Evolutionary conservation across 305 asterid species (phyloP), one percentile per base, ranked within the genome.

Genomic region (Fraxinus baroniana): DNA sequence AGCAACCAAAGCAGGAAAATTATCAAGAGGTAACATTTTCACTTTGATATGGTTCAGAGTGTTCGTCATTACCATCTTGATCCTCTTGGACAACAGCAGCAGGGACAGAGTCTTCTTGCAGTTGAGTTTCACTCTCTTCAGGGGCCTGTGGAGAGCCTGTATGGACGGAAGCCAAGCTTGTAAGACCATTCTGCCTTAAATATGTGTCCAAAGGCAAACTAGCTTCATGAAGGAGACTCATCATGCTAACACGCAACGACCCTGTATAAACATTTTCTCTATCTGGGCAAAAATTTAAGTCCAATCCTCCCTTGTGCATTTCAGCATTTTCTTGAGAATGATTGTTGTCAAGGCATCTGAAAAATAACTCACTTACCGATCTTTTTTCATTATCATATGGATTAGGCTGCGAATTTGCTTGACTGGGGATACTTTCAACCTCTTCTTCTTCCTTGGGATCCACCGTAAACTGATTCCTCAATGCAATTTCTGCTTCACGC

Each of bases 401-500:
- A 79, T 77, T 86, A 41, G 55, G 81, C 24, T 87, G 84, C n/a
- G 88, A 74, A 24, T 81, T 78, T 82, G 78, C 78, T 28, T 82
- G 91, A 76, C 75, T 22, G 15, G 88, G 86, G 84, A 83, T 33
- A 78, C 95, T 91, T 39, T 93, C 92, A 55, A 88, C 97, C 85
- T 93, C 97, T 3, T 85, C 85, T 83, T 94, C 98, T 78, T 92
- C 97, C 88, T 90, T 91, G n/a, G 90, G 87, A 84, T 84, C 88
- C 78, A 86, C 84, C 28, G 85, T 71, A 79, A 87, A 75, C 66
- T 87, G 93, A 85, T 82, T 89, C 91, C 90, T 90, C 74, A 90
- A 93, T 3, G 91, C 93, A 68, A 91, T 88, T 87, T 94, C 98
- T 1, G 97, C 97, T 81, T 95, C 99, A 52, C 94, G 97, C 76